These are phyloP conservation scores for Malus hybrid DNA, from an alignment of 331 rosid species.

Conservation along the genomic window DNA sequence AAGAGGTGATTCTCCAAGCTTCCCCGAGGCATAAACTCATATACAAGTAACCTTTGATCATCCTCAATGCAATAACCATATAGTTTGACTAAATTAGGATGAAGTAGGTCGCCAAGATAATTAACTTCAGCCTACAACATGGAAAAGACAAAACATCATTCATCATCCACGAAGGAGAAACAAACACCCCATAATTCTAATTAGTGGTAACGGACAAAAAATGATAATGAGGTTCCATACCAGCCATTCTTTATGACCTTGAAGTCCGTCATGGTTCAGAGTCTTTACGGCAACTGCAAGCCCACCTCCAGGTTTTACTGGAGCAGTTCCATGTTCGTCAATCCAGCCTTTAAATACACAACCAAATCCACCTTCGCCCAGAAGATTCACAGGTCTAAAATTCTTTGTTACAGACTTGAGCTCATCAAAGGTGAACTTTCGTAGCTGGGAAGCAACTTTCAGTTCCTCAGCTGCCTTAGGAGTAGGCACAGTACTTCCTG, in stretches of 20 bases:
- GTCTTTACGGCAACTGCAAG: constrained; percentile 65
- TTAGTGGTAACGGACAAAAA: not conserved
- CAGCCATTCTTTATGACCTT: constrained; percentile 69
- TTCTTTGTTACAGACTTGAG: constrained; percentile 46
- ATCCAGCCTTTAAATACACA: constrained; percentile 72
- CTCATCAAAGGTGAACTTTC: constrained; percentile 39
- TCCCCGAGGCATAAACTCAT: constrained; percentile 73
- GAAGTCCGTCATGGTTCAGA: constrained; percentile 44
- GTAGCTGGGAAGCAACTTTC: constrained; percentile 37
- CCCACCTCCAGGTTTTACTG: constrained; percentile 32
- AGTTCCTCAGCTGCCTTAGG: constrained; percentile 25
- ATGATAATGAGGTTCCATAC: constrained; percentile 19
- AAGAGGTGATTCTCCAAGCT: constrained; percentile 75
- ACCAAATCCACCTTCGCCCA: constrained; percentile 81
- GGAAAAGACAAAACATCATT: not conserved
- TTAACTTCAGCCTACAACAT: constrained; percentile 65
- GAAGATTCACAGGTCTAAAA: constrained; percentile 37
- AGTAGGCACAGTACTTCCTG: constrained; percentile 26
- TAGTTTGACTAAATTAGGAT: constrained; percentile 59
- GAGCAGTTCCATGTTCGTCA: constrained; percentile 20
- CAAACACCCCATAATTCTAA: not conserved
- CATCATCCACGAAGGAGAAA: not conserved
- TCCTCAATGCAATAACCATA: constrained; percentile 66
- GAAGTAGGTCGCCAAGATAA: constrained; percentile 55
- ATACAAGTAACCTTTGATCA: constrained; percentile 56